phyloP scores from a whole-genome alignment of 2,329 filamentous ascomycete genomes.

The Tolypocladium ophioglossoides region DNA sequence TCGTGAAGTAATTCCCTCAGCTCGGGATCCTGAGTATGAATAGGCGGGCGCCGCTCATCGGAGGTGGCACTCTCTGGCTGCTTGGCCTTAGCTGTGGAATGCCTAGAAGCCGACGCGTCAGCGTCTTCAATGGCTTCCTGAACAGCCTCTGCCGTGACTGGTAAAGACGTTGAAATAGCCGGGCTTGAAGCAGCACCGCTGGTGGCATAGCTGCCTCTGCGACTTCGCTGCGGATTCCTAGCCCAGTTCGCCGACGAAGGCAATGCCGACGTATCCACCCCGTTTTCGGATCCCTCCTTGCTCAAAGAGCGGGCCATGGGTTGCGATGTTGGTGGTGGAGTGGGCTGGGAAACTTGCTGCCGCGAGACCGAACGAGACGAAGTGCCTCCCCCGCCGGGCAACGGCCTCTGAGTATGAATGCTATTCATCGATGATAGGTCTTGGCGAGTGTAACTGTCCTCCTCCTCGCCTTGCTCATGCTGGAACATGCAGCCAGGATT shows the following conservation, averaged over 20 bases:
- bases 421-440: slow-evolving; percentile 93
- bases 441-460: slow-evolving; percentile 90
- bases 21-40: slow-evolving; percentile 12
- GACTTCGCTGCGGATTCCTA: slow-evolving; percentile 54
- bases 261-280: slow-evolving; percentile 76
- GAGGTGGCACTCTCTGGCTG: slow-evolving; percentile 6
- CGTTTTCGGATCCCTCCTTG: slow-evolving; percentile 62
- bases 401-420: slow-evolving; percentile 64
- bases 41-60: neutral
- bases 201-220: slow-evolving; percentile 68
- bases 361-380: slow-evolving; percentile 44
- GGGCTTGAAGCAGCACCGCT: slow-evolving; percentile 77
- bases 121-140: slow-evolving; percentile 30
- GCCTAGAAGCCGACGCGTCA: slow-evolving; percentile 15
- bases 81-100: slow-evolving; percentile 7
- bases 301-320: slow-evolving; percentile 68
- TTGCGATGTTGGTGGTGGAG: slow-evolving; percentile 35
- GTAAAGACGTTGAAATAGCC: slow-evolving; percentile 51
- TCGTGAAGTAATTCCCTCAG: slow-evolving; percentile 26
- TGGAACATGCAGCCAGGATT: slow-evolving; percentile 98
- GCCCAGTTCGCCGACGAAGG: slow-evolving; percentile 94
- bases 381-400: slow-evolving; percentile 35
- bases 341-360: slow-evolving; percentile 31
- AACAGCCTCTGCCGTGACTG: slow-evolving; percentile 38
- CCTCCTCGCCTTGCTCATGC: slow-evolving; percentile 95